Base-by-base conservation (phyloP, 2,329 filamentous ascomycete species). In the Davidsoniella eucalypti region DNA sequence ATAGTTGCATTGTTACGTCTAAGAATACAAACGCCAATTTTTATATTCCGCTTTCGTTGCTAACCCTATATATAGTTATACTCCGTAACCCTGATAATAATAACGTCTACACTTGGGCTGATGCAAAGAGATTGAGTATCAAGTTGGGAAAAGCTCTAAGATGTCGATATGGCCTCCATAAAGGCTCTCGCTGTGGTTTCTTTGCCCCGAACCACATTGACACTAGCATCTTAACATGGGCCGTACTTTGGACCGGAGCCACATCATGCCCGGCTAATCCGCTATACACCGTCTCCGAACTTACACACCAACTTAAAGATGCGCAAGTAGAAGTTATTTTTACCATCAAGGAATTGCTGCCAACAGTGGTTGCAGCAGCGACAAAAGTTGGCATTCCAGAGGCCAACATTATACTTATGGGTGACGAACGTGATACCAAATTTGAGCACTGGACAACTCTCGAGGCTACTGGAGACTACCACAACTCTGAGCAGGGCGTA, bases 121-220 rank as follows among this genome's bases (percentile, higher is more conserved):
- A 86, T 55, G 66, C 85, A 51, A 80, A 76, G 58, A 69, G 69
- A 54, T 69, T 76, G 14, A 82, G 86, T 1, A 65, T 79, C 38
- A 74, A 78, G n/a, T 93, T 95, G 57, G 88, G 86, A 47, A 78
- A 81, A 56, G 88, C 85, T 0, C 72, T 96, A 17, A 80, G 79
- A 59, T 75, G 81, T 23, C 64, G 71, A 18, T 90, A 81, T 73
- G 72, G 79, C 46, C 94, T 87, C 83, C 72, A 79, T 57, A 87
- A 83, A 61, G 84, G 84, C 58, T 85, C 95, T 61, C 84, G 92
- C 1, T 71, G 95, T 18, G 83, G 75, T 9, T 70, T 94, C 49
- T 94, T 82, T 69, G 81, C 85, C 3, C 84, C 87, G 25, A 95
- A 96, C 63, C 80, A 74, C 62, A 82, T 95, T 60, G 88, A 95